phyloP scores from a whole-genome alignment of 2,329 filamentous ascomycete genomes.

The Didymella glomerata region DNA sequence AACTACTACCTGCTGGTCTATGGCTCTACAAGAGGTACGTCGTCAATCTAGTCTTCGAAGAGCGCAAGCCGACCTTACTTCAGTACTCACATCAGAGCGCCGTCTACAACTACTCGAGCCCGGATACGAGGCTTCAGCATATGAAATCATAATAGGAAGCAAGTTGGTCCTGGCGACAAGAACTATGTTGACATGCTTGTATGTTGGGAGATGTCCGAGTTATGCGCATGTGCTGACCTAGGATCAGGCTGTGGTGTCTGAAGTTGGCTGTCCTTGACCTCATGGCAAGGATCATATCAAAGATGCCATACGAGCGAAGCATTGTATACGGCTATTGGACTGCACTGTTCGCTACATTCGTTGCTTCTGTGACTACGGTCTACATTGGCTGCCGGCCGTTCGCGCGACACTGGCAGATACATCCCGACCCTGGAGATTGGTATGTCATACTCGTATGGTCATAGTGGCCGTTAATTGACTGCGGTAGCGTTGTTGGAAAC shows the following conservation, averaged over 20 bases:
- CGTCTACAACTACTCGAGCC: constrained; percentile 21
- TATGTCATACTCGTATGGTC: constrained; percentile 3
- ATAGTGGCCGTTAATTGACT: constrained; percentile 6
- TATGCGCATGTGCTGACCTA: background rate
- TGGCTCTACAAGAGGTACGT: constrained; percentile 29
- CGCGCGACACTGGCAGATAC: constrained; percentile 26
- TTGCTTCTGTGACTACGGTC: constrained; percentile 26
- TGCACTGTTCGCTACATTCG: constrained; percentile 21
- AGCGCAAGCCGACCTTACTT: constrained; percentile 1
- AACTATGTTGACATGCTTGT: constrained; percentile 28
- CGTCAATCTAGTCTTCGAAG: background rate
- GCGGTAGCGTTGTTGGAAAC: constrained; percentile 27
- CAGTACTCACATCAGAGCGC: constrained; percentile 18
- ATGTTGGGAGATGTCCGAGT: background rate
- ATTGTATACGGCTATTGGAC: constrained; percentile 22
- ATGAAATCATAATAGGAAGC: constrained; percentile 21
- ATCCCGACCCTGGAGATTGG: constrained; percentile 30
- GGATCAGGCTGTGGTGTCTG: constrained; percentile 27
- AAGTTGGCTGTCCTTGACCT: constrained; percentile 34
- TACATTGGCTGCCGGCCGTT: constrained; percentile 27
- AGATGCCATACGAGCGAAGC: constrained; percentile 28
- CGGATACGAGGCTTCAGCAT: constrained; percentile 2
- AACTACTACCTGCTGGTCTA: constrained; percentile 28
- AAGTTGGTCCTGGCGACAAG: constrained; percentile 30
- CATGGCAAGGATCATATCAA: constrained; percentile 25